Conservation (phyloP, 2,329 filamentous ascomycete genomes). For the Stemphylium beticola region DNA sequence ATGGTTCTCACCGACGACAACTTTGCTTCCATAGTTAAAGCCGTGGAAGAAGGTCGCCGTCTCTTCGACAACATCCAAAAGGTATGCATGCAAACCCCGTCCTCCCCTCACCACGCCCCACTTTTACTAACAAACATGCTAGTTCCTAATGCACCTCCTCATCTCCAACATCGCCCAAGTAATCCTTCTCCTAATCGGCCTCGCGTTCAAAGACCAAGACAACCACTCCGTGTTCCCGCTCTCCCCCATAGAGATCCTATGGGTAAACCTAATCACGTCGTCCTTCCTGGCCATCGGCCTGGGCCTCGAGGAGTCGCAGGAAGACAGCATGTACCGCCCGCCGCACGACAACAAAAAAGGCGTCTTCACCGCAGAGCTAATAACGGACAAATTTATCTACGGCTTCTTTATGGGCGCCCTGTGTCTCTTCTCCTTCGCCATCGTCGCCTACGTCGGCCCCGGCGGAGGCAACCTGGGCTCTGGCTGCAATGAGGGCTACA, state of each 20-base stretch:
- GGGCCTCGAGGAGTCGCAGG: conserved; percentile 54
- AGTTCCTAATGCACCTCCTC: conserved; percentile 56
- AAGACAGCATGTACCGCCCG: conserved; percentile 56
- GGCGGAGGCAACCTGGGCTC: conserved; percentile 52
- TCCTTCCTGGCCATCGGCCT: conserved; percentile 57
- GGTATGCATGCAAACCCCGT: conserved; percentile 14
- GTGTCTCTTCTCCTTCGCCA: conserved; percentile 53
- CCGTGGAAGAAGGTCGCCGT: conserved; percentile 50
- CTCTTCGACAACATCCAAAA: conserved; percentile 53
- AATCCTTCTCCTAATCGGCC: conserved; percentile 54
- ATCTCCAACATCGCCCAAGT: conserved; percentile 58
- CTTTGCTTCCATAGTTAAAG: conserved; percentile 51
- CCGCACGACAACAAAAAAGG: conserved; percentile 52
- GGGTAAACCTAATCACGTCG: conserved; percentile 56
- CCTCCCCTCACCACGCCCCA: neutral
- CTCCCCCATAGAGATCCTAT: conserved; percentile 56
- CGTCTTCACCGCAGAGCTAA: conserved; percentile 55
- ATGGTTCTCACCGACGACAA: conserved; percentile 52
- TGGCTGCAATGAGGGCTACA: conserved; percentile 54
- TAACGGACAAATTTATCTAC: conserved; percentile 57
- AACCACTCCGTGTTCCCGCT: conserved; percentile 55
- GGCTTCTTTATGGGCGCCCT: conserved; percentile 55
- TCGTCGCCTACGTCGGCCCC: conserved; percentile 52
- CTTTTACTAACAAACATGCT: neutral
- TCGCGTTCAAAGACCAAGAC: conserved; percentile 54